Evolutionary conservation across 164 flowering plant species (phyloP).

Genomic region (Magnolia sinica): DNA sequence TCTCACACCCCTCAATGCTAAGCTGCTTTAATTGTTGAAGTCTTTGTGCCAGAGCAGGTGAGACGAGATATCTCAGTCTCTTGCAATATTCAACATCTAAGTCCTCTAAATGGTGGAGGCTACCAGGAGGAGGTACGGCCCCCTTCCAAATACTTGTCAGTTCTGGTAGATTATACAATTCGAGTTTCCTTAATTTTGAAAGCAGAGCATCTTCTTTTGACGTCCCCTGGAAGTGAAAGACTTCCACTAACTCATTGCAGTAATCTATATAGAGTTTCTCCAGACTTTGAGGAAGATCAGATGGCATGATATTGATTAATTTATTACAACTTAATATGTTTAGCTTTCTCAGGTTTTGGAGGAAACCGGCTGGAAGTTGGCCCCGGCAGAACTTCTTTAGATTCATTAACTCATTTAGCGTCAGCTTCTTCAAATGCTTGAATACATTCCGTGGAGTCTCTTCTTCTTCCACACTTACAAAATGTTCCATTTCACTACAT

Average conservation of each 20-base stretch:
- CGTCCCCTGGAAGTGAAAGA: not conserved
- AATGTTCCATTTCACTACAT: not conserved
- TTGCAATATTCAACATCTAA: not conserved
- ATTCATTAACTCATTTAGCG: not conserved
- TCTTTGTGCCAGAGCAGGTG: not conserved
- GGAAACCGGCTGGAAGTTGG: not conserved
- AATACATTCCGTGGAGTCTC: not conserved
- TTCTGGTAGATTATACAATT: not conserved
- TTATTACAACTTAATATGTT: not conserved
- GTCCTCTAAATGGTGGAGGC: not conserved
- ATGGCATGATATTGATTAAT: not conserved
- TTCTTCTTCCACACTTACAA: not conserved
- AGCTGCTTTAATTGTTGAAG: not conserved
- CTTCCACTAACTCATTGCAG: not conserved
- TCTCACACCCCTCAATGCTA: not conserved
- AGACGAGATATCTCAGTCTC: not conserved
- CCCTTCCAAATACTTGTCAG: conserved; percentile 3
- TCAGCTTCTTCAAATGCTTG: not conserved
- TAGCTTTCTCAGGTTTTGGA: not conserved
- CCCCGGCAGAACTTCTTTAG: not conserved
- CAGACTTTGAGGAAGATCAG: not conserved
- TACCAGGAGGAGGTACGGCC: not conserved
- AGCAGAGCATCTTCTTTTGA: not conserved
- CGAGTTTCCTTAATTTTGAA: not conserved
- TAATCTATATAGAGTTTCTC: not conserved